Conservation (phyloP, 139 green algal genomes). For the Mychonastes homosphaera region DNA sequence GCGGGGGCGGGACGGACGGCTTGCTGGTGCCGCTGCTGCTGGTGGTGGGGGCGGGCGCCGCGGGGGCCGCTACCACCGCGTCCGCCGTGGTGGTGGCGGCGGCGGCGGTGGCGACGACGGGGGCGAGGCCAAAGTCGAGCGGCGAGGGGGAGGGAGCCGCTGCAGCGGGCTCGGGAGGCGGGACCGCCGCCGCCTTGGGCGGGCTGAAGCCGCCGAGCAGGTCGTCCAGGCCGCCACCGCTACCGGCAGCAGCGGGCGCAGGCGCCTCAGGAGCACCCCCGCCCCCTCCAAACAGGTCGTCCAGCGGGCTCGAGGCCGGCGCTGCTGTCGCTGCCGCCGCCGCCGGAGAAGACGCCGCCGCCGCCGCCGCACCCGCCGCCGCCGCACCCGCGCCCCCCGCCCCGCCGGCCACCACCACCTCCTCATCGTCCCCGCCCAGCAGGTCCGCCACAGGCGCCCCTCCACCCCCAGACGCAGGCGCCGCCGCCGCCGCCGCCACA, state of each 20-base stretch:
- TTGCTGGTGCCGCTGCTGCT: too few species aligned
- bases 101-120: too few species aligned
- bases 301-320: constrained; percentile 49
- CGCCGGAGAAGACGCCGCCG: constrained; percentile 7
- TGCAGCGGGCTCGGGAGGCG: too few species aligned
- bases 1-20: too few species aligned
- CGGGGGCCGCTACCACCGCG: too few species aligned
- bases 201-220: constrained; percentile 42
- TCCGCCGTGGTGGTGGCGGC: too few species aligned
- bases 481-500: constrained; percentile 3
- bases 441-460: constrained; percentile 19
- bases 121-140: too few species aligned
- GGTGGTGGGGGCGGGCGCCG: too few species aligned
- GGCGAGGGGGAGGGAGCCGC: too few species aligned
- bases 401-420: background rate
- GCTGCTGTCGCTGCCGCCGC: constrained; percentile 19
- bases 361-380: background rate
- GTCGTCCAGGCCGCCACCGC: background rate
- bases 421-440: constrained; percentile 19
- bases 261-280: background rate
- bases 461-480: constrained; percentile 12
- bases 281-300: constrained; percentile 73
- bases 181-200: constrained; percentile 27
- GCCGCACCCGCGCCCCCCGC: constrained; percentile 4
- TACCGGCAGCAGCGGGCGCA: constrained; percentile 5